These are phyloP conservation scores for Gastrodia elata DNA, from an alignment of 106 monocot genomes.

Conservation along the genomic window DNA sequence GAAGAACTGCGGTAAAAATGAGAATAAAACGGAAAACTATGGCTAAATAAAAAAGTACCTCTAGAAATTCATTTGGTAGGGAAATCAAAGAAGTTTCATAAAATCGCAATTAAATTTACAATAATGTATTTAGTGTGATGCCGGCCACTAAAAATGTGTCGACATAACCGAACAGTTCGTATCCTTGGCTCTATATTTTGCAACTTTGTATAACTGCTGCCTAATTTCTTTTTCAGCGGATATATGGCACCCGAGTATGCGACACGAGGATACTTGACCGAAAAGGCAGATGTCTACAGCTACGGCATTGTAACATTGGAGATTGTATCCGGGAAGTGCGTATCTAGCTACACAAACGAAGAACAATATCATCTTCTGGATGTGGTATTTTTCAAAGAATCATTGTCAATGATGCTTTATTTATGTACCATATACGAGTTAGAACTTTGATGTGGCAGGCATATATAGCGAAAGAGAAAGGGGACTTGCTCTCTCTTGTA, in stretches of 20 bases:
- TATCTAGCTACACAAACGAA: constrained; percentile 26
- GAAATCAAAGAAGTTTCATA: too few relatives aligned
- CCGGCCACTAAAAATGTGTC: too few relatives aligned
- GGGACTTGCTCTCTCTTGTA: constrained; percentile 6
- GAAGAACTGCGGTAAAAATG: too few relatives aligned
- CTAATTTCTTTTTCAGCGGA: constrained; percentile 27
- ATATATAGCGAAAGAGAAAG: constrained; percentile 6
- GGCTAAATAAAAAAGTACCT: too few relatives aligned
- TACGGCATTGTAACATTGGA: constrained; percentile 49
- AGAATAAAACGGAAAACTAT: too few relatives aligned
- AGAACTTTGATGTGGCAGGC: neutral
- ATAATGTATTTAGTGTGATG: too few relatives aligned
- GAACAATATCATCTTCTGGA: constrained; percentile 50
- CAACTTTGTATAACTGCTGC: neutral
- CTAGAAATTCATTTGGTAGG: too few relatives aligned
- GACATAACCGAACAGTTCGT: neutral
- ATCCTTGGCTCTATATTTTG: neutral
- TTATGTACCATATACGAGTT: too few relatives aligned
- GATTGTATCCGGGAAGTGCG: constrained; percentile 46
- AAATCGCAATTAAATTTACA: too few relatives aligned
- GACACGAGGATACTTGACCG: constrained; percentile 54
- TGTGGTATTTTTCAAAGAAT: constrained; percentile 25
- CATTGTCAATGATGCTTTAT: too few relatives aligned
- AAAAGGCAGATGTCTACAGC: constrained; percentile 68
- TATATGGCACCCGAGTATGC: constrained; percentile 64